These are phyloP conservation scores for Volutella citrinella DNA, from an alignment of 2,329 filamentous ascomycete species.

Conservation along the genomic window DNA sequence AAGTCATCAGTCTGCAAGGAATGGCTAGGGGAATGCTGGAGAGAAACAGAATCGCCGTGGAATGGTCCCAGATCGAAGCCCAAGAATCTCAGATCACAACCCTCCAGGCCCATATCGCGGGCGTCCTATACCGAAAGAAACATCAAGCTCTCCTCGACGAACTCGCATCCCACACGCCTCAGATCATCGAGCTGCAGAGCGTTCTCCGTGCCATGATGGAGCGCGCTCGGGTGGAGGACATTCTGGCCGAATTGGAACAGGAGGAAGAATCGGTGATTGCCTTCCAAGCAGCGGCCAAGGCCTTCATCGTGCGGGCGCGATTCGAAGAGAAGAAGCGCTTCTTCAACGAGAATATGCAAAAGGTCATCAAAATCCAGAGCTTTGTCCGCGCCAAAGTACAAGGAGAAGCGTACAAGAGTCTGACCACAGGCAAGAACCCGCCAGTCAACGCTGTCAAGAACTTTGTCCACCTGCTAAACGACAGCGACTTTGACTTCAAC, in stretches of 20 bases:
- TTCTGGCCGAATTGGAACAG: constrained; percentile 75
- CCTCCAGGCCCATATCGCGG: constrained; percentile 67
- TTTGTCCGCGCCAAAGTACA: constrained; percentile 93
- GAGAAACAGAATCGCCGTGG: constrained; percentile 46
- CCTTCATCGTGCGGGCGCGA: constrained; percentile 66
- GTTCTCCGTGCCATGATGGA: constrained; percentile 76
- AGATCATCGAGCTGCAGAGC: constrained; percentile 70
- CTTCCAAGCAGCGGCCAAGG: constrained; percentile 72
- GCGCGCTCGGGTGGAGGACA: constrained; percentile 68
- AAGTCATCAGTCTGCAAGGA: constrained; percentile 54
- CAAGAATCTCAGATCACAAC: constrained; percentile 55
- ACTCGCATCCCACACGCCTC: constrained; percentile 64
- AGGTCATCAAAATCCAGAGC: constrained; percentile 97
- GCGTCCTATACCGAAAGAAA: constrained; percentile 59
- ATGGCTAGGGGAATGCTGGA: constrained; percentile 60
- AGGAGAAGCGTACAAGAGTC: constrained; percentile 95
- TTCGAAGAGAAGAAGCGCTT: constrained; percentile 85
- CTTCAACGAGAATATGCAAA: constrained; percentile 97
- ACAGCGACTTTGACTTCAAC: constrained; percentile 98
- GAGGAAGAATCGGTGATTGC: constrained; percentile 75
- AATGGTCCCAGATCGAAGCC: constrained; percentile 54
- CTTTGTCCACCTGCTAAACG: constrained; percentile 95
- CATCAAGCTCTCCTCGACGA: constrained; percentile 64
- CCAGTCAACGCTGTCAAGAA: constrained; percentile 96
- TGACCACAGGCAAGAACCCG: constrained; percentile 94